Evolutionary conservation across 768 basidiomycete species (phyloP), one percentile per base, ranked within the genome.

Genomic region (Suillus subalutaceus): DNA sequence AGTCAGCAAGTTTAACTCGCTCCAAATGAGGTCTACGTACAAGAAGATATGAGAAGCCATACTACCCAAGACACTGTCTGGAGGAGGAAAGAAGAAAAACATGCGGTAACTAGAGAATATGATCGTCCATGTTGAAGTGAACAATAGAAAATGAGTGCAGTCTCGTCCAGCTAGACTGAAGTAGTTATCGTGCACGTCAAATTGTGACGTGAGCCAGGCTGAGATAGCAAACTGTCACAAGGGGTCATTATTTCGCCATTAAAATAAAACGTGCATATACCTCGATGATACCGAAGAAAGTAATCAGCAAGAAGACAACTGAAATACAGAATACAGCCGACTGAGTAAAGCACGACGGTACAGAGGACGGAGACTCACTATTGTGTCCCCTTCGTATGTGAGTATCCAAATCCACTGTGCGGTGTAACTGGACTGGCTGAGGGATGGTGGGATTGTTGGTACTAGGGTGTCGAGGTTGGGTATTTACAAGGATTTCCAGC

Each of bases 121-220:
- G 13, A 90, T 75, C 0, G 90, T 93, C 91, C 91, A 93, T 71
- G 81, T 80, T 8, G 89, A 89, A 23, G 82, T 72, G 80, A 93
- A 93, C 41, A 91, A 82, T 50, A 88, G 78, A 79, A 86, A 92
- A 48, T 85, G 83, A 2, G 89, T 85, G 58, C 90, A 85, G 71
- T 89, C 86, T 53, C 86, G 86, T 68, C 88, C 84, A 40, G 80
- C 74, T 15, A 68, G 65, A 66, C 73, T 83, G 63, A 78, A 79
- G 72, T 79, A 85, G 79, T 90, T 82, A 77, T 86, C 81, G 67
- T 83, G 80, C 32, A 75, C 66, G 73, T 88, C 86, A 79, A 86
- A 94, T 52, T 79, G 82, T 15, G 88, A 79, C 7, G 85, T 83
- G 55, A 95, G 81, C 86, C 90, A 94, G 4, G 91, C 88, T 3